Percentiles rank a stretch among this genome's conserved stretches.
Evolutionary conservation across 2,329 filamentous ascomycete species (phyloP).

Genomic region (Aspergillus aculeatus): DNA sequence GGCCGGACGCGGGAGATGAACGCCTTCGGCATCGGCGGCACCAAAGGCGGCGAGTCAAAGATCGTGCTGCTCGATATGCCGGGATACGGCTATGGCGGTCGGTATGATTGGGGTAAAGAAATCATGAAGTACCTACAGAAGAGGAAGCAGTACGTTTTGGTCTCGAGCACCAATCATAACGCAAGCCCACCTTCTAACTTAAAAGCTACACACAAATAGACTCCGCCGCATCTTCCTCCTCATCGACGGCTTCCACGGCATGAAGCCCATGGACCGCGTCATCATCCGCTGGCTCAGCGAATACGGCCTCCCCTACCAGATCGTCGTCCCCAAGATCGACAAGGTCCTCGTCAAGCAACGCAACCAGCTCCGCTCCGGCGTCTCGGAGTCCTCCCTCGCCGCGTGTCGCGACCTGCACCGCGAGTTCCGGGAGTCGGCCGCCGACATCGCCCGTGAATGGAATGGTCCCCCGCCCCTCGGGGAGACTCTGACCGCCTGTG

Average conservation of each 20-base stretch:
- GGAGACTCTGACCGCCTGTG: conserved; percentile 61
- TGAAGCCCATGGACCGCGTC: conserved; percentile 60
- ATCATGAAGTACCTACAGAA: conserved; percentile 66
- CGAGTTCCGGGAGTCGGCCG: conserved; percentile 33
- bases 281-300: conserved; percentile 57
- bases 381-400: conserved; percentile 25
- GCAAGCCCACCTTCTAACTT: neutral
- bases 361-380: conserved; percentile 33
- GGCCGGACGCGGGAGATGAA: conserved; percentile 67
- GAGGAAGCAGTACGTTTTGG: conserved; percentile 55
- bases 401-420: conserved; percentile 42
- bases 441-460: conserved; percentile 46
- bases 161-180: neutral
- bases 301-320: conserved; percentile 61
- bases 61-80: conserved; percentile 69
- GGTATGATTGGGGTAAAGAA: conserved; percentile 62
- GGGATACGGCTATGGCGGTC: conserved; percentile 65
- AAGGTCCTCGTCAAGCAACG: conserved; percentile 47
- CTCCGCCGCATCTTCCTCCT: conserved; percentile 64
- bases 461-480: conserved; percentile 49
- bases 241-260: conserved; percentile 61
- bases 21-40: conserved; percentile 60
- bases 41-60: conserved; percentile 43
- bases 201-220: conserved; percentile 25
- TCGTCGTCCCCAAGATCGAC: conserved; percentile 67